These are phyloP conservation scores for Plasmodium gonderi DNA, from an alignment of 169 alveolate genomes.

Conservation along the genomic window DNA sequence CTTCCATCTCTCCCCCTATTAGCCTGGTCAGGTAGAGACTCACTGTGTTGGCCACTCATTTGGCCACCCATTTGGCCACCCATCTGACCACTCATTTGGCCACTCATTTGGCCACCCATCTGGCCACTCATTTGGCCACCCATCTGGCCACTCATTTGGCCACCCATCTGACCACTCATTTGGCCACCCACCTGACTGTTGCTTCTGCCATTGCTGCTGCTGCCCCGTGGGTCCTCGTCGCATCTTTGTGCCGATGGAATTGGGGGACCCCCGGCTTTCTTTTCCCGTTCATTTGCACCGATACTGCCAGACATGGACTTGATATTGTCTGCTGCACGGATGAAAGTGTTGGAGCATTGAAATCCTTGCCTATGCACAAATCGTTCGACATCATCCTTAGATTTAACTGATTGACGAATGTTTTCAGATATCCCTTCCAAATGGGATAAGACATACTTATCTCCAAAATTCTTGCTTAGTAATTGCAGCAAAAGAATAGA, in stretches of 20 bases:
- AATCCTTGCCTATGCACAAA: constrained; percentile 26
- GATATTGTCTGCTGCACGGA: not conserved
- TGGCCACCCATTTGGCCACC: not conserved
- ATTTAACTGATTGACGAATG: constrained; percentile 33
- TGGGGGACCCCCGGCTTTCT: not conserved
- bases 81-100: too few relatives aligned
- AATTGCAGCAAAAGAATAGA: constrained; percentile 66
- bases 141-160: not conserved
- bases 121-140: not conserved
- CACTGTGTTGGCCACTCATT: too few relatives aligned
- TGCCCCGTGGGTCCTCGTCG: not conserved
- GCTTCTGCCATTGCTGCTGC: not conserved
- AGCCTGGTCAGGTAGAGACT: too few relatives aligned
- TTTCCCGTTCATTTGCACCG: not conserved
- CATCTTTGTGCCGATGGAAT: not conserved
- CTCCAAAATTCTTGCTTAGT: constrained; percentile 52
- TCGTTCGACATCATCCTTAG: constrained; percentile 51
- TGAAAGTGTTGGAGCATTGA: not conserved
- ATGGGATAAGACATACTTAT: constrained; percentile 40
- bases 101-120: too few relatives aligned
- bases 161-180: not conserved
- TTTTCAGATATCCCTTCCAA: constrained; percentile 72
- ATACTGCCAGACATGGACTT: not conserved
- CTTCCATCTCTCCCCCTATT: too few relatives aligned
- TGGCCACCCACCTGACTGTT: not conserved